Evolutionary conservation across 2,329 filamentous ascomycete species (phyloP), one percentile per base, ranked within the genome.

Genomic region (Fusarium albidum): DNA sequence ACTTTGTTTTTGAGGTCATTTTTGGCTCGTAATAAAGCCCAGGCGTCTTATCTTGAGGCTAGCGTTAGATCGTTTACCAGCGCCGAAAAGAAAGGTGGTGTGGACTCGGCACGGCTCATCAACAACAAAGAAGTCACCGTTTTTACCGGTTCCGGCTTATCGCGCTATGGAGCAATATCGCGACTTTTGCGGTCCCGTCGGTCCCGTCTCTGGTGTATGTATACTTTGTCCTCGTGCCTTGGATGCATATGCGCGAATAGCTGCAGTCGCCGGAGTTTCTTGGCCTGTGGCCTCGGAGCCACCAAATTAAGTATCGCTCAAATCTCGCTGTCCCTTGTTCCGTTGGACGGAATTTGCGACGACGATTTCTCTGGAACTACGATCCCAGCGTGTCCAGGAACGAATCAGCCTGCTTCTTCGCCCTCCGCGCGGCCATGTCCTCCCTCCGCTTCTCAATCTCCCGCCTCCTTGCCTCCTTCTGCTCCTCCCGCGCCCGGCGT

Each of bases 341-440:
- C 50, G 56, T 52, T 27, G 21, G 27, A 49, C 58, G 51, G 58
- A 57, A 56, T 44, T 21, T 37, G 17, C 45, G 9, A 38, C 38
- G 13, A 27, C 35, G 45, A 31, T 28, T 27, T 34, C 33, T 61
- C 51, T 21, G 21, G 21, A 21, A 59, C 26, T 51, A 58, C n/a
- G n/a, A n/a, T 37, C 55, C 58, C 53, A 89, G 71, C 14, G 82
- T 82, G 47, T 87, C 83, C 64, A 96, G 71, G 71, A 95, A 95
- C 58, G 76, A 83, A 64, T 91, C 89, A 28, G 90, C 90, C 72
- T 89, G 81, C 66, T 84, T 87, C 73, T 85, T 87, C 26, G 83
- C 83, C 69, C 83, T 77, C 64, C 79, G 77, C 61, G 76, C 76
- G 75, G 86, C 85, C 63, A 91, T 83, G 61, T 84, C 82, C 67